Conservation (phyloP, 495 filamentous ascomycete species). For the Trichocladium uniseriatum region DNA sequence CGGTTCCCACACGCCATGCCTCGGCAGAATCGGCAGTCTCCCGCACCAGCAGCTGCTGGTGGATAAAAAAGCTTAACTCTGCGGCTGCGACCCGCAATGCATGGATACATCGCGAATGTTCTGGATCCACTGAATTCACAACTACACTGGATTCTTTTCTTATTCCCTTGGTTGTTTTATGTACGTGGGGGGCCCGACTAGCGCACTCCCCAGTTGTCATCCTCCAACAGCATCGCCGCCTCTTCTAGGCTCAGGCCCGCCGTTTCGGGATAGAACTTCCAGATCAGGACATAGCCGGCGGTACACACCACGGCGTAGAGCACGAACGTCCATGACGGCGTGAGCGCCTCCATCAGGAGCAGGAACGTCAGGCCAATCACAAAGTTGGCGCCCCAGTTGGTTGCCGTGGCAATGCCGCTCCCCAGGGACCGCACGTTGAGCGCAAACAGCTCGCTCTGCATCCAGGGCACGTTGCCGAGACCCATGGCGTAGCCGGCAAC, state of each 20-base stretch:
- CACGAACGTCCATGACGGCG: slow-evolving; percentile 68
- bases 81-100: neutral
- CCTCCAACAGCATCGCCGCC: slow-evolving; percentile 59
- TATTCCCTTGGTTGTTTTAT: too few relatives aligned
- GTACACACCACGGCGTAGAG: slow-evolving; percentile 64
- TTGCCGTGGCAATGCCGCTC: slow-evolving; percentile 72
- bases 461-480: slow-evolving; percentile 90
- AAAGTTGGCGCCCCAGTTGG: slow-evolving; percentile 85
- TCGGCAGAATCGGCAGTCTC: neutral
- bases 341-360: slow-evolving; percentile 70
- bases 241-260: slow-evolving; percentile 74
- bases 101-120: slow-evolving; percentile 9
- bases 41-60: too few relatives aligned
- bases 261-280: slow-evolving; percentile 76
- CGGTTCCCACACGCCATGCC: neutral
- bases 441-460: slow-evolving; percentile 84
- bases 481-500: slow-evolving; percentile 78
- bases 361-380: slow-evolving; percentile 81
- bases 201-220: slow-evolving; percentile 61
- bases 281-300: slow-evolving; percentile 55
- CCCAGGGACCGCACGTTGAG: slow-evolving; percentile 74
- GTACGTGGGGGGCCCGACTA: slow-evolving; percentile 9
- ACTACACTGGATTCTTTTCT: too few relatives aligned
- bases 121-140: neutral
- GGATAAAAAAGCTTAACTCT: slow-evolving; percentile 7